Conservation (phyloP, 768 basidiomycete species). For the Boletellus sp. region DNA sequence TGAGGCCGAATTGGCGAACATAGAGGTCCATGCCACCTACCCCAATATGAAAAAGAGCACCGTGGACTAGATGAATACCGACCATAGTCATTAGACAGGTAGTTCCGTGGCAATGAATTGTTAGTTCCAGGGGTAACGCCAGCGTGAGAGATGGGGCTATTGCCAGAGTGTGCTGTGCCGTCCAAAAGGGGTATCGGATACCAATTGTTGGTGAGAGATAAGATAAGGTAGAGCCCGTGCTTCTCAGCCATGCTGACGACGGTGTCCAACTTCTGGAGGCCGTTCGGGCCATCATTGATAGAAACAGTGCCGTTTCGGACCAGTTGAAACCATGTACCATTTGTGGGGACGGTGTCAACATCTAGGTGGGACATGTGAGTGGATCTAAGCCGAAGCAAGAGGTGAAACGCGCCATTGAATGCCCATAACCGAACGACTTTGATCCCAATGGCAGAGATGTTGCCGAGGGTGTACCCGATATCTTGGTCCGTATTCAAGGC, state of each 20-base stretch:
- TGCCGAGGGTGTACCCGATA: conserved; percentile 53
- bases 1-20: conserved; percentile 43
- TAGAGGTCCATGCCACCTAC: conserved; percentile 67
- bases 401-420: conserved; percentile 51
- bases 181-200: conserved; percentile 40
- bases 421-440: conserved; percentile 67
- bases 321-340: conserved; percentile 64
- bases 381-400: neutral
- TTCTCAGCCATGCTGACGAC: conserved; percentile 52
- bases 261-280: conserved; percentile 60
- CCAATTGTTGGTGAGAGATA: conserved; percentile 64
- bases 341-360: conserved; percentile 47
- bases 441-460: conserved; percentile 53
- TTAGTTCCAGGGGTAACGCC: conserved; percentile 34
- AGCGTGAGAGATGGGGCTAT: conserved; percentile 9
- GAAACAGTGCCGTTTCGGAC: conserved; percentile 50
- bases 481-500: conserved; percentile 52
- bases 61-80: neutral
- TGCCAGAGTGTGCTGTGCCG: conserved; percentile 6
- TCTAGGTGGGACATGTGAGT: conserved; percentile 34
- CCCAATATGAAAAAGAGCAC: conserved; percentile 4
- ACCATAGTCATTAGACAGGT: conserved; percentile 64
- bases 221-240: conserved; percentile 48
- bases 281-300: conserved; percentile 59
- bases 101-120: conserved; percentile 46